These are phyloP conservation scores for Phytophthora sp. DNA, from an alignment of 352 stramenopile species.

Conservation along the genomic window DNA sequence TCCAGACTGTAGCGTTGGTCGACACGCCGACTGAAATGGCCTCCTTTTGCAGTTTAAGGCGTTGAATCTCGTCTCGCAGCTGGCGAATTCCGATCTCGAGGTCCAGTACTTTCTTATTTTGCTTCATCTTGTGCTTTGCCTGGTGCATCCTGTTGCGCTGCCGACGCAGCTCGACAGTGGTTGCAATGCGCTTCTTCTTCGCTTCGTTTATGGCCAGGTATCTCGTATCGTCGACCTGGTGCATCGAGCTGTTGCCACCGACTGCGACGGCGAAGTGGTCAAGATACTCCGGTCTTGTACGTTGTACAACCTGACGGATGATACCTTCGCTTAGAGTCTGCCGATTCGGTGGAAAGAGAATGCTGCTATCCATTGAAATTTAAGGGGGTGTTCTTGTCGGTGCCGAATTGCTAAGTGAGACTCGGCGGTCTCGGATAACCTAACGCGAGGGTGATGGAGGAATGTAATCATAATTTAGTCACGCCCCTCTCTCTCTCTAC, in stretches of 20 bases:
- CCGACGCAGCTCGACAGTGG: slow-evolving; percentile 5
- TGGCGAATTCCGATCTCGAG: slow-evolving; percentile 10
- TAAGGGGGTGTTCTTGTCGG: too few species aligned
- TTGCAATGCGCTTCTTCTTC: too few species aligned
- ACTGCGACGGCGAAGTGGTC: too few species aligned
- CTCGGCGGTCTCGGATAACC: too few species aligned
- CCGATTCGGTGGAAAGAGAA: slow-evolving; percentile 14
- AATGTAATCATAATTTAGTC: too few species aligned
- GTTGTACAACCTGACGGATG: slow-evolving; percentile 9
- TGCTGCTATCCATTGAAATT: slow-evolving; percentile 10
- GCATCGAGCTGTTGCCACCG: too few species aligned
- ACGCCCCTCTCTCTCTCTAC: too few species aligned
- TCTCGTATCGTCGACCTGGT: not conserved
- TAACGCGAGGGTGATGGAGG: too few species aligned
- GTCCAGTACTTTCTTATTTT: slow-evolving; percentile 10
- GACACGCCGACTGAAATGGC: slow-evolving; percentile 3
- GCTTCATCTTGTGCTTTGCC: slow-evolving; percentile 23
- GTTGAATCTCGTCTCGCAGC: slow-evolving; percentile 17
- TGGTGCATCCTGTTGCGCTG: slow-evolving; percentile 22
- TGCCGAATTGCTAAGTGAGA: too few species aligned
- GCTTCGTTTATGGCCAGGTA: not conserved
- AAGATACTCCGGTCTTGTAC: not conserved
- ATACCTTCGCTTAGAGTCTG: slow-evolving; percentile 8
- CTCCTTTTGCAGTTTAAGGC: slow-evolving; percentile 9
- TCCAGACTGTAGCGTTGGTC: slow-evolving; percentile 19